Percentiles rank a stretch among this genome's conserved stretches.
Conservation (phyloP, 305 asterid genomes). For the Plantago lanceolata region DNA sequence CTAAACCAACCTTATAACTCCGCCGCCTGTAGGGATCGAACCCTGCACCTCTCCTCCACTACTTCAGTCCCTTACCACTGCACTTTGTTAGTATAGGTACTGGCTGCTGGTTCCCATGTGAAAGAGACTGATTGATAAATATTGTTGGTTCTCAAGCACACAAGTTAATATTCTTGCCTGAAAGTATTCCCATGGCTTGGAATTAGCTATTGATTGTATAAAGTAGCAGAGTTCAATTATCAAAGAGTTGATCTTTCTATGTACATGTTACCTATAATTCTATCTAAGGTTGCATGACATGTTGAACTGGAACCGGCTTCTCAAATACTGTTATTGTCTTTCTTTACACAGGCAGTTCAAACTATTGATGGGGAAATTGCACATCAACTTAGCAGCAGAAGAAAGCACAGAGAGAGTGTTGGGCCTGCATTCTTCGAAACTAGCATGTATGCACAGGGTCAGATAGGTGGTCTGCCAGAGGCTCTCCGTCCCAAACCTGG, state of each 20-base stretch:
- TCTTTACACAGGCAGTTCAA: constrained; percentile 66
- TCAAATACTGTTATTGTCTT: constrained; percentile 3
- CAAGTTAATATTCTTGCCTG: not conserved
- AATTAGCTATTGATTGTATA: not conserved
- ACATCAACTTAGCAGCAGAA: constrained; percentile 63
- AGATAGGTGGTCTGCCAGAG: constrained; percentile 74
- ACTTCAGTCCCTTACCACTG: too few relatives aligned
- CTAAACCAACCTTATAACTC: too few relatives aligned
- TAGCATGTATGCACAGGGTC: constrained; percentile 64
- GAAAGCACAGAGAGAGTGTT: constrained; percentile 78
- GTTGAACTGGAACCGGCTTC: not conserved
- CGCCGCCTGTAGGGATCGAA: too few relatives aligned
- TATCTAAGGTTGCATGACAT: not conserved
- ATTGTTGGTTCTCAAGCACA: not conserved
- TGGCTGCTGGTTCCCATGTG: not conserved
- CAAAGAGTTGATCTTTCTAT: not conserved
- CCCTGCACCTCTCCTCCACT: too few relatives aligned
- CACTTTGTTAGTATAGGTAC: not conserved
- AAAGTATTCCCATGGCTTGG: not conserved
- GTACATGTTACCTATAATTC: not conserved
- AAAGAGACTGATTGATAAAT: not conserved
- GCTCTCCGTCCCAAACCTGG: constrained; percentile 98
- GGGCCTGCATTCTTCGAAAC: constrained; percentile 70
- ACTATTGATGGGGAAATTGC: constrained; percentile 88
- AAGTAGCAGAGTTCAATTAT: not conserved